Base-by-base conservation (phyloP, 306 rosid genomes). In the Malus fusca region DNA sequence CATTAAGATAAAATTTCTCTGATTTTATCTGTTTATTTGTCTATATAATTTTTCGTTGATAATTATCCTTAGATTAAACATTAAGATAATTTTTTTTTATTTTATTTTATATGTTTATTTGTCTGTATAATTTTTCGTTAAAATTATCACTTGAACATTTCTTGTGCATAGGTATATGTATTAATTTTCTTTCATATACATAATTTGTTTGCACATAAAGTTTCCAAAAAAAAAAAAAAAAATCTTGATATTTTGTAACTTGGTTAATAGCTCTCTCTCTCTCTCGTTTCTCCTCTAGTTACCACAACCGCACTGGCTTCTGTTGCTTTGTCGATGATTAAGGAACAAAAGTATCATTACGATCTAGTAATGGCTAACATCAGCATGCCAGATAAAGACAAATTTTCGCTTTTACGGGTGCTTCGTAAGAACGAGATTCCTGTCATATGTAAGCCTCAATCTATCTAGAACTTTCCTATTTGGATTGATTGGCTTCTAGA, bases 251-350 rank as follows among this genome's bases (percentile, higher is more conserved):
- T 22, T 21, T 19, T 17, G 65, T 23, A 60, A 44, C 59, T 14
- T 52, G 21, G 46, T 71, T 37, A 28, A 40, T 37, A 8, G 18
- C 55, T 51, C 55, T 51, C 21, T 4, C 19, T 3, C 51, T 4
- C 52, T 13, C 8, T 44, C 71, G 26, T 73, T 75, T 60, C 23
- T 28, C 55, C 8, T 63, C 67, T 77, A 90, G 90, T 88, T 68
- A 84, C 86, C 25, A 48, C 81, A 23, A 65, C 81, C 33, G 46
- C 43, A 48, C 48, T 44, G 44, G 80, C 78, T 74, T 72, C 88
- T 3, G 64, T n/a, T 23, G 96, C 96, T 15, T 62, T 83, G 71
- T 84, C 88, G 43, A 82, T 83, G 82, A 79, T 88, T 59, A 18
- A n/a, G n/a, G 46, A 80, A 40, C 60, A 74, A 22, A 46, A 81